Evolutionary conservation across 2,329 filamentous ascomycete genomes (phyloP).

Genomic region (Fusarium drepaniforme): DNA sequence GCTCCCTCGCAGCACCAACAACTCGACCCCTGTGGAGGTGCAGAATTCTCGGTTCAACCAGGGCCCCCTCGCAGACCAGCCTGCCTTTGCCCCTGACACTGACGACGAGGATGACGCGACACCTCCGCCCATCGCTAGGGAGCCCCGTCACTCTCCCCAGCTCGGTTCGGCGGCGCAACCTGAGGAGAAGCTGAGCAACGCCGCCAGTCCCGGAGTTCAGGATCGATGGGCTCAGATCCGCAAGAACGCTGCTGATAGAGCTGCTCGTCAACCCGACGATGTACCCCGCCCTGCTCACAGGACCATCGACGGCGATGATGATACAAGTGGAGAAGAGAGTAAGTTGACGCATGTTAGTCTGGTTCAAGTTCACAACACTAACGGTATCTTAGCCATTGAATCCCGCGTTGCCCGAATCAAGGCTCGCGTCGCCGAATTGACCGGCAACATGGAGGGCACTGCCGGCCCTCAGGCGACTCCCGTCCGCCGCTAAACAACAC

Average conservation of each 20-base stretch:
- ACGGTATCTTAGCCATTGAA: constrained; percentile 80
- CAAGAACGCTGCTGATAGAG: constrained; percentile 90
- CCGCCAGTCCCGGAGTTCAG: constrained; percentile 55
- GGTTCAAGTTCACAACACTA: constrained; percentile 24
- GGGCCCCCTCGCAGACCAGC: constrained; percentile 87
- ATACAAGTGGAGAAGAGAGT: constrained; percentile 97
- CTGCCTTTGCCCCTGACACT: constrained; percentile 80
- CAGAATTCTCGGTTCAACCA: constrained; percentile 80
- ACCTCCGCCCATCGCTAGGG: constrained; percentile 65
- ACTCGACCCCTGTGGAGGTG: constrained; percentile 34
- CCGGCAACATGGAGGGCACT: constrained; percentile 80
- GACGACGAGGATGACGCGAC: constrained; percentile 63
- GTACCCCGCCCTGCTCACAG: constrained; percentile 68
- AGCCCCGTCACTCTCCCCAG: constrained; percentile 45
- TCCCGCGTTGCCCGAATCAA: constrained; percentile 97
- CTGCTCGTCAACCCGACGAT: constrained; percentile 75
- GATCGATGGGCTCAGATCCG: constrained; percentile 97
- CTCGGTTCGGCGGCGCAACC: constrained; percentile 42
- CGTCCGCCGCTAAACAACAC: constrained; percentile 32
- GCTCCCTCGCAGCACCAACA: constrained; percentile 25
- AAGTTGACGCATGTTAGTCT: constrained; percentile 57
- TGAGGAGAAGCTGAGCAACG: constrained; percentile 51
- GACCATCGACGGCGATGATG: constrained; percentile 77
- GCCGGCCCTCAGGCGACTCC: constrained; percentile 49
- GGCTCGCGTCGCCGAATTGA: constrained; percentile 94